Evolutionary conservation across 352 stramenopile genomes (phyloP), one percentile per base, ranked within the genome.

Genomic region (Pythium biforme): DNA sequence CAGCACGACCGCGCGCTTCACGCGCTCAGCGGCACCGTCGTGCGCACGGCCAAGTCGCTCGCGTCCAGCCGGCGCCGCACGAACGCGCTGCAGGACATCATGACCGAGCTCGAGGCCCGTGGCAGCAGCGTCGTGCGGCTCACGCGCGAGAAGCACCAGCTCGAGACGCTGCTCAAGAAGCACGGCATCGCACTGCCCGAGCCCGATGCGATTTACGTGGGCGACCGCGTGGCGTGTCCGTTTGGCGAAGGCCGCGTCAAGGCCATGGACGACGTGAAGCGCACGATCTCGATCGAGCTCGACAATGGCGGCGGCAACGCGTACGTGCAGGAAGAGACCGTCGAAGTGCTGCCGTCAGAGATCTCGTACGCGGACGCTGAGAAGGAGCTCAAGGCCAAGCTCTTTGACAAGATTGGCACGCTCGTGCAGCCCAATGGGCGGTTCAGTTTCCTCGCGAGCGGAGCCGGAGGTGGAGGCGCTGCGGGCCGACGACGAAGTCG

Each of bases 41-140:
- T 77, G 6, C 49, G 66, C 10, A 88, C 74, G 40, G 81, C 82
- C 33, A 83, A 82, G 52, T 69, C 66, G 40, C 63, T 93, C 50
- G 81, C 83, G 55, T 89, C 82, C 15, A 89, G 77, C 66, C 78
- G 83, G 7, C 78, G 84, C 27, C 77, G 84, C 33, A 91, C 80
- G 23, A 90, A 74, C 51, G 80, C 82, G 12, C 66, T 93, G 25
- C 84, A 93, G 54, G 77, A 92, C 45, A 89, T 93, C 54, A 89
- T 93, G 80, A 90, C 65, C 15, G 84, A 93, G 68, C 70, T 93
- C 11, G 82, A 93, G 55, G 66, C 73, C 3, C 67, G 82, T 22
- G 84, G 84, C 3, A 81, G 66, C 29, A 59, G 23, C 11, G 75
- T 92, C 17, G 64, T 89, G 37, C 70, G 78, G 19, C 66, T 89